phyloP scores from a whole-genome alignment of 2,329 filamentous ascomycete genomes.

The Shiraia sp. region DNA sequence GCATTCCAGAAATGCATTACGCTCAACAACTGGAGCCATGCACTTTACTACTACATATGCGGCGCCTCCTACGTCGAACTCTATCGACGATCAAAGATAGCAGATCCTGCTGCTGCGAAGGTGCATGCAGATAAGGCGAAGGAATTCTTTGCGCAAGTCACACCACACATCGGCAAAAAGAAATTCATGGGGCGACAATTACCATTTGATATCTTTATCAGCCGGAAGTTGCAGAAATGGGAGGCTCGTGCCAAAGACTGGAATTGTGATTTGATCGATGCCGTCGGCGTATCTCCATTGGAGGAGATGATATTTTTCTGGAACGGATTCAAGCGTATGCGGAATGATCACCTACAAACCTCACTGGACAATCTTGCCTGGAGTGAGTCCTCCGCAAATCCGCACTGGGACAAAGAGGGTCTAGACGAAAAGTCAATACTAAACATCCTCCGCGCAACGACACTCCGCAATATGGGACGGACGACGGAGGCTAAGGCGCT shows the following conservation, averaged over 20 bases:
- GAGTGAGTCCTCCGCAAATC: slow-evolving; percentile 59
- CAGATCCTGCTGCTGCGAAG: slow-evolving; percentile 49
- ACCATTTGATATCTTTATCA: slow-evolving; percentile 85
- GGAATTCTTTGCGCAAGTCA: slow-evolving; percentile 71
- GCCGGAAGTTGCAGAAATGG: slow-evolving; percentile 87
- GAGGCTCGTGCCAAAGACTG: slow-evolving; percentile 72
- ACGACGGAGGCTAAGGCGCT: slow-evolving; percentile 67
- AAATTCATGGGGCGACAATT: slow-evolving; percentile 86
- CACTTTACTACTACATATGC: slow-evolving; percentile 87
- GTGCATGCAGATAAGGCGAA: slow-evolving; percentile 58
- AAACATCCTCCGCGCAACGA: slow-evolving; percentile 67
- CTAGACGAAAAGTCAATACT: slow-evolving; percentile 67
- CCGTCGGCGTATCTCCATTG: slow-evolving; percentile 76
- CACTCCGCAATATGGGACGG: slow-evolving; percentile 66
- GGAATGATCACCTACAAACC: slow-evolving; percentile 62
- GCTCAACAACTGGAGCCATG: slow-evolving; percentile 84
- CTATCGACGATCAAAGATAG: slow-evolving; percentile 65
- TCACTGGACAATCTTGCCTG: slow-evolving; percentile 69
- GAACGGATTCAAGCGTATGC: slow-evolving; percentile 87
- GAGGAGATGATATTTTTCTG: slow-evolving; percentile 95
- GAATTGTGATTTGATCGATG: slow-evolving; percentile 71
- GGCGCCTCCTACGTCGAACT: slow-evolving; percentile 78
- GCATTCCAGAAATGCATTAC: slow-evolving; percentile 64
- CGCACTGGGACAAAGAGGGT: slow-evolving; percentile 56
- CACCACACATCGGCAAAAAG: slow-evolving; percentile 78